These are phyloP conservation scores for Globisporangium parvum DNA, from an alignment of 352 stramenopile genomes.

Conservation along the genomic window DNA sequence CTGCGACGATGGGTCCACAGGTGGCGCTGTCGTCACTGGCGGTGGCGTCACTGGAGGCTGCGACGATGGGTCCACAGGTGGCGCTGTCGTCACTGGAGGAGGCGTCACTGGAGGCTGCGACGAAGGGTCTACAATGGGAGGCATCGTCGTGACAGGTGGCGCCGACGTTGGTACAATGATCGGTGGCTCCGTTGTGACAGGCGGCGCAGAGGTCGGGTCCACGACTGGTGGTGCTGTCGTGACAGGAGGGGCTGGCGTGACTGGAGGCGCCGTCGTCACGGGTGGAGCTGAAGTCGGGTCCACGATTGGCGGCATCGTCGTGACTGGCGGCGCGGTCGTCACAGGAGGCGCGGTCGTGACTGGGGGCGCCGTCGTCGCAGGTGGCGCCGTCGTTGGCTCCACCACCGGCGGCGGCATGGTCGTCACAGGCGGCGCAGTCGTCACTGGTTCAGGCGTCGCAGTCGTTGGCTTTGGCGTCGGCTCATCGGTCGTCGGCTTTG, in stretches of 20 bases:
- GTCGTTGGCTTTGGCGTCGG: background rate
- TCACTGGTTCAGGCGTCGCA: background rate
- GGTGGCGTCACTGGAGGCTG: slow-evolving; percentile 3
- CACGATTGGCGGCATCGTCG: background rate
- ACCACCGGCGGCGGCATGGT: background rate
- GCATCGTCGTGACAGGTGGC: slow-evolving; percentile 2
- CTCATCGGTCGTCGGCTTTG: background rate
- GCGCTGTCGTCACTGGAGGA: slow-evolving; percentile 6
- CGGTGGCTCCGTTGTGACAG: slow-evolving; percentile 1
- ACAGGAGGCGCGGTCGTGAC: background rate
- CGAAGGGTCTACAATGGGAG: background rate
- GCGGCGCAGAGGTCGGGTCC: background rate
- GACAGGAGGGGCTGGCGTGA: slow-evolving; percentile 3
- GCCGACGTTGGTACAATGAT: slow-evolving; percentile 12
- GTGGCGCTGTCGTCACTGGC: slow-evolving; percentile 4
- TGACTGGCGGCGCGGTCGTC: background rate
- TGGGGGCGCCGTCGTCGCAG: background rate
- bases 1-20: slow-evolving; percentile 15
- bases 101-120: slow-evolving; percentile 1
- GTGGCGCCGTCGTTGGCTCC: background rate
- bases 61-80: background rate
- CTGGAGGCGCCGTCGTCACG: slow-evolving; percentile 2
- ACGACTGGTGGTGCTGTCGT: background rate
- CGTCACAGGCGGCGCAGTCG: background rate
- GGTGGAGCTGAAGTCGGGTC: background rate